Base-by-base conservation (phyloP, 768 basidiomycete species). In the Hericium rajendrae region DNA sequence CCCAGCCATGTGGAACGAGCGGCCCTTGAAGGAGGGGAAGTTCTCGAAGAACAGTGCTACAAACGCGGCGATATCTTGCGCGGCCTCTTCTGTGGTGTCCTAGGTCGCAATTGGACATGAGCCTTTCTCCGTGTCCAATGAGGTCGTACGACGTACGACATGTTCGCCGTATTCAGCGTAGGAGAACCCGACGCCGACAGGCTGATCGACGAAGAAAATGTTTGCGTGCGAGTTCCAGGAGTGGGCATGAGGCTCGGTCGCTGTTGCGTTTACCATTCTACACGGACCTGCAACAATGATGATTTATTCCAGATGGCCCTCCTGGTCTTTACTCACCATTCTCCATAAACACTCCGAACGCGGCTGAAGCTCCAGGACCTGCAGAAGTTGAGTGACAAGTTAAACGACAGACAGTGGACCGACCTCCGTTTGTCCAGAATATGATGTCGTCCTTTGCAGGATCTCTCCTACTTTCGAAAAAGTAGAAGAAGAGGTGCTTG, bases 1-100 rank as follows among this genome's bases (percentile, higher is more conserved):
- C 12, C 74, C 73, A 16, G 71, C 68, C 59, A 75, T 64, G 51
- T 74, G 74, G 48, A 74, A 69, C 2, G 73, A 65, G 3, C 86
- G 72, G 2, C 85, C 85, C 61, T 86, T 82, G 73, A 88, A 88
- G 63, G 84, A 73, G 56, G 69, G 75, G 66, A 91, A 91, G 57
- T 83, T 76, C 62, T 88, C 85, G 51, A 88, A 88, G 70, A 88
- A 88, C 56, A 89, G 81, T 2, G 78, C 72, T 0, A 88, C 74
- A 61, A 89, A 89, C 0, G 82, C 79, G 0, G 85, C 84, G 4
- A 89, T 80, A 61, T 89, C 86, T 53, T 78, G 75, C 0, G 85
- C 84, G 2, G 84, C 86, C 48, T 85, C 82, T 64, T 84, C 80
- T 0, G 85, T 82, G 2, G 79, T 85, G 51, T 77, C 74, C 83